Base-by-base conservation (phyloP, 2,329 filamentous ascomycete genomes). In the Myriosclerotinia duriaeana region DNA sequence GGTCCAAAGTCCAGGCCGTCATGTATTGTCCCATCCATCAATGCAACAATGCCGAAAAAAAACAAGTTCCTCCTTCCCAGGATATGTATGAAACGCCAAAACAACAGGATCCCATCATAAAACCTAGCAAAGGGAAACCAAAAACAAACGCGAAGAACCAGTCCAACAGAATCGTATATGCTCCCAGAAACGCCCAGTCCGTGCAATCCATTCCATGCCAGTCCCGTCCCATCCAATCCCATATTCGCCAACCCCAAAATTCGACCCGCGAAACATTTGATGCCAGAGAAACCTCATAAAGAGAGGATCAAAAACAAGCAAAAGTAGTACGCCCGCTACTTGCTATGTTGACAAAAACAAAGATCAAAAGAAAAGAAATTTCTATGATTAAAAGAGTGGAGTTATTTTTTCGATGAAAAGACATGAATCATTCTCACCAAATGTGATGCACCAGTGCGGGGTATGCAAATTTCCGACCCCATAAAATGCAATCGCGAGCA, bases 181-280 rank as follows among this genome's bases (percentile, higher is more conserved):
- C 30, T 60, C 46, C 44, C 44, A 38, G 44, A 3, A 15, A 60
- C 50, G 44, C 44, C 58, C 30, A 50, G 34, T 48, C 58, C 58
- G 20, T 60, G 14, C 58, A 38, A 38, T 38, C 20, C 58, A 48
- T 20, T 50, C 34, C 44, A 46, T n/a, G n/a, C n/a, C n/a, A n/a
- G n/a, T n/a, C n/a, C n/a, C n/a, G 34, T 50, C 58, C 56, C 56
- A 36, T 59, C 42, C 56, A 48, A 36, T 48, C 56, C 44, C 30
- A 60, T 60, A 20, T 7, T n/a, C 44, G 15, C 56, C 58, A 50
- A 50, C 44, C 58, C 58, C n/a, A 60, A 36, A 50, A 17, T 42
- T 50, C 58, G 58, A 26, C 44, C 58, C 42, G 58, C 58, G 58
- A 60, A 60, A 60, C 14, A 60, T 60, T 60, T 60, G 44, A 60